Evolutionary conservation across 2,329 filamentous ascomycete species (phyloP), one percentile per base, ranked within the genome.

Genomic region (Geosmithia flava): DNA sequence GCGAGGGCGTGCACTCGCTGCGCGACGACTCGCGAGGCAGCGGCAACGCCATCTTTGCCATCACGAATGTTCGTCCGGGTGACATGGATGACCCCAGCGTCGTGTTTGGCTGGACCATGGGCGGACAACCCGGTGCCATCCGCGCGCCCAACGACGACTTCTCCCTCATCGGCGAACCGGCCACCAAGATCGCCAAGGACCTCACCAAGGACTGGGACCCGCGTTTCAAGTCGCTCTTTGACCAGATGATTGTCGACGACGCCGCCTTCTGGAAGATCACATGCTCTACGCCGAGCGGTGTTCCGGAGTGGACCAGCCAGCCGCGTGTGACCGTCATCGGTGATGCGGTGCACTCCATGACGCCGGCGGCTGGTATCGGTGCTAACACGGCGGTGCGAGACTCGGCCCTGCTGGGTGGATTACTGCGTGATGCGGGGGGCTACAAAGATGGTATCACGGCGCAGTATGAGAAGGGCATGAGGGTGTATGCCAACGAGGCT

Each of bases 241-340:
- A 81, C 6, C 54, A 79, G 37, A 81, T 81, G 74, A 58, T 64
- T 5, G 73, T 71, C 48, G 52, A 60, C 0, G 75, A 83, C 52
- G 74, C 79, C 0, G 78, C 80, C 0, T 83, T 83, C 53, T 82
- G 78, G 76, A 83, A 81, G 54, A 81, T 83, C 45, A 81, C 78
- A 2, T 82, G 76, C 53, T 81, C 77, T 0, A 72, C 68, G 0
- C 79, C 78, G 0, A 66, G 66, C 1, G 78, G 78, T 1, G 75
- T 83, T 0, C 79, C 80, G 0, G 67, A 74, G 43, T 83, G 80
- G 80, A 54, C 62, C 8, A 81, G 78, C 43, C 70, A 79, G 47
- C 68, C 72, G 0, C 68, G 78, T 0, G 75, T 80, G 10, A 80
- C 76, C 0, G 65, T 79, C 1, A 74, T 80, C 48, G 77, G 77